Percentiles rank a stretch among this genome's conserved stretches.
Evolutionary conservation across 495 filamentous ascomycete genomes (phyloP).

Genomic region (Aspergillus sclerotioniger): DNA sequence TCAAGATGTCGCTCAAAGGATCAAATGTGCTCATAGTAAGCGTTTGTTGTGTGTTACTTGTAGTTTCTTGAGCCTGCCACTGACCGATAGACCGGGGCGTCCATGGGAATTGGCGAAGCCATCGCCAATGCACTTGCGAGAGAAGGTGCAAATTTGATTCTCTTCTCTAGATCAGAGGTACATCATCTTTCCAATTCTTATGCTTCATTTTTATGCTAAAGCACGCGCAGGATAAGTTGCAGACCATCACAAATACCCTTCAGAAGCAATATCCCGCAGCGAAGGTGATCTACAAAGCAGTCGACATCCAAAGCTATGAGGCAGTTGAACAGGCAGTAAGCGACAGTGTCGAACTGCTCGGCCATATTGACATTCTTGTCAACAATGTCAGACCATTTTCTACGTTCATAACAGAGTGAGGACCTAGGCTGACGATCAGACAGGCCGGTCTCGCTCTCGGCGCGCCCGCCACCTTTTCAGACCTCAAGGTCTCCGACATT

Average conservation of each 20-base stretch:
- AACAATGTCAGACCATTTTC: conserved; percentile 26
- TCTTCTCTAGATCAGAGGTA: conserved; percentile 20
- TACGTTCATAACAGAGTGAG: background rate
- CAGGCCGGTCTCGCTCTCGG: conserved; percentile 38
- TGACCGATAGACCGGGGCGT: conserved; percentile 25
- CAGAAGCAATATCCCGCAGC: conserved; percentile 8
- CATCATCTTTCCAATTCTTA: no score
- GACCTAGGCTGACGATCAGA: background rate
- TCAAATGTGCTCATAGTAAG: conserved; percentile 2
- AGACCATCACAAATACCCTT: conserved; percentile 12
- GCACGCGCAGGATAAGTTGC: conserved; percentile 27
- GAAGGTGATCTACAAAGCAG: conserved; percentile 18
- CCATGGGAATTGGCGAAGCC: conserved; percentile 36
- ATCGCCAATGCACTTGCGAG: conserved; percentile 24
- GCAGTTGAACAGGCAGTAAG: conserved; percentile 25
- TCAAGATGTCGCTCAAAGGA: conserved; percentile 6
- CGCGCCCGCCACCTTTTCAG: conserved; percentile 27
- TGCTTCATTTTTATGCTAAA: background rate
- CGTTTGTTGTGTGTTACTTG: background rate
- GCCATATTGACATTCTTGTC: conserved; percentile 34
- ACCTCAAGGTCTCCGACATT: conserved; percentile 27
- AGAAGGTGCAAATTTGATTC: conserved; percentile 23
- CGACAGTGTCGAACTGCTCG: conserved; percentile 17
- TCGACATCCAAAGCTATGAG: conserved; percentile 27
- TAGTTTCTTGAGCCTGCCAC: background rate